Conservation (phyloP, 2,329 filamentous ascomycete genomes). For the Gyromitra esculenta region DNA sequence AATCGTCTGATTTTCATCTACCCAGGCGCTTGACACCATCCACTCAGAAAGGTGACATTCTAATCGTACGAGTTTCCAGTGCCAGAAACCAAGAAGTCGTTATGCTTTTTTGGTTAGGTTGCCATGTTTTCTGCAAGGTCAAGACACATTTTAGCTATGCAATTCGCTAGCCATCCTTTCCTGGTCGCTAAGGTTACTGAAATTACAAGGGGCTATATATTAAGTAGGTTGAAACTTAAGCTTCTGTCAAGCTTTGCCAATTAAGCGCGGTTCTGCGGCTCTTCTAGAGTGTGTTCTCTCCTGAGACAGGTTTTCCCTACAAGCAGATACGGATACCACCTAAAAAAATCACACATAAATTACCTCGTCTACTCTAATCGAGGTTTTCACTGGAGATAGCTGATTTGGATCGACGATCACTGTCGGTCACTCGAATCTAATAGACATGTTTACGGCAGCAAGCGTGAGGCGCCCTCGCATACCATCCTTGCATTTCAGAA, state of each 20-base stretch:
- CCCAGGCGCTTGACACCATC: background rate
- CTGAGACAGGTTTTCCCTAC: background rate
- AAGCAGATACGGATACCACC: background rate
- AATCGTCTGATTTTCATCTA: background rate
- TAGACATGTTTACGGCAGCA: background rate
- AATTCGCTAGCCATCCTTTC: background rate
- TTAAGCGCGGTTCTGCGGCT: background rate
- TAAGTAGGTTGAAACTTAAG: background rate
- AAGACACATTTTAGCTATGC: background rate
- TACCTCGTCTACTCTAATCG: background rate
- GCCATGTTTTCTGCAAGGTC: background rate
- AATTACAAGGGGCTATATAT: background rate
- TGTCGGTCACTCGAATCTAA: background rate
- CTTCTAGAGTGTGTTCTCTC: background rate
- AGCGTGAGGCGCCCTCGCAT: background rate
- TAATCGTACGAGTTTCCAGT: background rate
- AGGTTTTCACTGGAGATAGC: background rate
- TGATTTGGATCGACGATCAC: constrained; percentile 1
- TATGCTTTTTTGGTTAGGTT: background rate
- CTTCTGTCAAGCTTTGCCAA: constrained; percentile 3
- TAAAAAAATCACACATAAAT: background rate
- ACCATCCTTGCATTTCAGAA: background rate
- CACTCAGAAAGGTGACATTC: background rate
- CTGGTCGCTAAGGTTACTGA: background rate
- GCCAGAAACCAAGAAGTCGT: background rate